Evolutionary conservation across 129 eudicot genomes (phyloP).

Genomic region (Deinandra increscens): DNA sequence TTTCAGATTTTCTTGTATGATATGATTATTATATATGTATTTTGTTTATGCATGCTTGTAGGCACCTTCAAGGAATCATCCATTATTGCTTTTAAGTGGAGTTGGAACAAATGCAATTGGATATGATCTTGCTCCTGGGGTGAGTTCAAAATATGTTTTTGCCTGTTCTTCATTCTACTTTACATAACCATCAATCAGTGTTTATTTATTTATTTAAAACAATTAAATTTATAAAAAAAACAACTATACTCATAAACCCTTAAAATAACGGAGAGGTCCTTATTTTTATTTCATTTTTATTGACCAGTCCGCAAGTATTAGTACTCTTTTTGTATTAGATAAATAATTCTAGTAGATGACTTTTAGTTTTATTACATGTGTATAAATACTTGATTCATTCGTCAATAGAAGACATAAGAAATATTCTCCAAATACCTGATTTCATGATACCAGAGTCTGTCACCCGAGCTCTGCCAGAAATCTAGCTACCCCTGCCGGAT

Average conservation of each 20-base stretch:
- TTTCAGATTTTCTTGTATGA: background rate
- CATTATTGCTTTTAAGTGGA: slow-evolving; percentile 67
- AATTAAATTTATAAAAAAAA: too few relatives aligned
- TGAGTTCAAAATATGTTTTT: slow-evolving; percentile 28
- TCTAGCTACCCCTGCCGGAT: background rate
- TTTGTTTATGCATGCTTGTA: slow-evolving; percentile 27
- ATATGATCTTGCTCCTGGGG: slow-evolving; percentile 83
- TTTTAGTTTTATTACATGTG: background rate
- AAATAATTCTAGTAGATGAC: background rate
- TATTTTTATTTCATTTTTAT: background rate
- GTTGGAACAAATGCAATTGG: slow-evolving; percentile 88
- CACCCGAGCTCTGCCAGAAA: background rate
- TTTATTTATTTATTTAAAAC: too few relatives aligned
- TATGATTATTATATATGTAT: slow-evolving; percentile 11
- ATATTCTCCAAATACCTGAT: background rate
- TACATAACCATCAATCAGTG: background rate
- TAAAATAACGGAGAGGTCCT: too few relatives aligned
- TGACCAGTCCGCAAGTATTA: background rate
- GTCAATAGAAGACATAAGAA: background rate
- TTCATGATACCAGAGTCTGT: background rate
- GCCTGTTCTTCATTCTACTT: slow-evolving; percentile 7
- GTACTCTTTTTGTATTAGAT: background rate
- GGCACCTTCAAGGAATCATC: slow-evolving; percentile 72
- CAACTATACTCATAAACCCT: too few relatives aligned
- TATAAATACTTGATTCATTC: background rate